Conservation (phyloP, 495 filamentous ascomycete species). For the Astrothelium macrocarpum region DNA sequence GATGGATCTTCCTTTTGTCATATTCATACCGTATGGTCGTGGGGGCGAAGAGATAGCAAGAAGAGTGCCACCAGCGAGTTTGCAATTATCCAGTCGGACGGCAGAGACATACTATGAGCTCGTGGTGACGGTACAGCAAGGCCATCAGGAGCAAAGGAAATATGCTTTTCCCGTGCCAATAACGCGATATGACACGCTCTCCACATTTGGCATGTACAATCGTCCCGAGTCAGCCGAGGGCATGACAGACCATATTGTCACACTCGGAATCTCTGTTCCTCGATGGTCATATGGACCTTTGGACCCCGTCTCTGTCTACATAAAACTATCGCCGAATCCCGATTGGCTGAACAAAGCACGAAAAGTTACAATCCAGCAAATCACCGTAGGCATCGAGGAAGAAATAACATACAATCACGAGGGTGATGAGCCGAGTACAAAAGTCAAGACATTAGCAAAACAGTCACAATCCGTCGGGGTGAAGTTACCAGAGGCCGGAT, state of each 20-base stretch:
- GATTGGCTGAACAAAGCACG: conserved; percentile 84
- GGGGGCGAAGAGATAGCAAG: conserved; percentile 78
- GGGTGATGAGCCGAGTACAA: conserved; percentile 91
- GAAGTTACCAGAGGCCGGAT: conserved; percentile 79
- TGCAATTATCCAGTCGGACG: conserved; percentile 82
- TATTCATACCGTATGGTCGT: conserved; percentile 92
- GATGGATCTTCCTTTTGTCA: conserved; percentile 96
- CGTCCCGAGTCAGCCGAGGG: conserved; percentile 78
- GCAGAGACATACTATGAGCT: conserved; percentile 96
- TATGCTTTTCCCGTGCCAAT: conserved; percentile 87
- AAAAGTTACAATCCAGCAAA: conserved; percentile 87
- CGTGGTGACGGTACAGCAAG: conserved; percentile 91
- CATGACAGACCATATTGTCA: conserved; percentile 83
- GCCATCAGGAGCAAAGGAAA: conserved; percentile 73
- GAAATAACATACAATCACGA: conserved; percentile 97
- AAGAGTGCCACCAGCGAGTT: conserved; percentile 81
- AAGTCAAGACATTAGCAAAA: conserved; percentile 75
- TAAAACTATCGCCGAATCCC: conserved; percentile 83
- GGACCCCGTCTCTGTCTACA: conserved; percentile 91
- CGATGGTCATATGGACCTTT: conserved; percentile 94
- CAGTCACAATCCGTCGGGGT: conserved; percentile 71
- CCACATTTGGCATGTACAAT: conserved; percentile 99
- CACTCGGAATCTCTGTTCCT: conserved; percentile 79
- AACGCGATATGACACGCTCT: conserved; percentile 86
- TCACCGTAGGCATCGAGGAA: conserved; percentile 90